Percentiles rank a stretch among this genome's conserved stretches.
Evolutionary conservation across 768 basidiomycete genomes (phyloP).

Genomic region (Wakefieldia striispora): DNA sequence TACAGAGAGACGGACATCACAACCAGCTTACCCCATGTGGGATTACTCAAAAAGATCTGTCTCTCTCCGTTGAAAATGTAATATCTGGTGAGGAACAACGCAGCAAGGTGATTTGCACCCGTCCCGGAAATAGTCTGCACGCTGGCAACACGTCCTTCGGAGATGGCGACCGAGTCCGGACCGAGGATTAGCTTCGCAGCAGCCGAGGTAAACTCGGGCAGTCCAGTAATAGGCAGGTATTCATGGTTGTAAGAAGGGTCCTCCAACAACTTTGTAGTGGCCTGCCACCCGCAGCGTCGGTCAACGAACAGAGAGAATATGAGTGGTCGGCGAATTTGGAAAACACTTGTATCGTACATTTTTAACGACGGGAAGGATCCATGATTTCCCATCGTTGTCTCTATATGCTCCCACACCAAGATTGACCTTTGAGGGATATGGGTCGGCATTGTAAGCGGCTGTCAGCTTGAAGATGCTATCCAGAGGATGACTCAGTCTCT

Average conservation of each 20-base stretch:
- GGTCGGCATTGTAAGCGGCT: constrained; percentile 82
- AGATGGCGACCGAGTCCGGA: constrained; percentile 62
- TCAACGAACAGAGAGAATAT: background rate
- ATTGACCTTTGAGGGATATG: constrained; percentile 77
- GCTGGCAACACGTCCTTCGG: constrained; percentile 68
- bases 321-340: background rate
- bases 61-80: constrained; percentile 69
- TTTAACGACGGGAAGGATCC: constrained; percentile 89
- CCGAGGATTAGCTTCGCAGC: constrained; percentile 86
- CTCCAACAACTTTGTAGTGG: constrained; percentile 64
- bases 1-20: background rate
- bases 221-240: constrained; percentile 88
- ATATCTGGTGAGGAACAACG: constrained; percentile 78
- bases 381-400: constrained; percentile 83
- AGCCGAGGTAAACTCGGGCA: constrained; percentile 76
- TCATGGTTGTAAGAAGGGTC: constrained; percentile 83
- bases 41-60: constrained; percentile 81
- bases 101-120: constrained; percentile 92
- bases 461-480: constrained; percentile 87
- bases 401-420: constrained; percentile 93
- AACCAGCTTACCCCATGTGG: constrained; percentile 81
- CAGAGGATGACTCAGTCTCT: constrained; percentile 8
- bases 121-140: constrained; percentile 96
- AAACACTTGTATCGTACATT: constrained; percentile 50
- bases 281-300: constrained; percentile 43